A percentile compares a stretch with the other conserved stretches of the same genome.
Evolutionary conservation across 1,139 yeast genomes (phyloP).

Genomic region (Suhomyces panamericanus): DNA sequence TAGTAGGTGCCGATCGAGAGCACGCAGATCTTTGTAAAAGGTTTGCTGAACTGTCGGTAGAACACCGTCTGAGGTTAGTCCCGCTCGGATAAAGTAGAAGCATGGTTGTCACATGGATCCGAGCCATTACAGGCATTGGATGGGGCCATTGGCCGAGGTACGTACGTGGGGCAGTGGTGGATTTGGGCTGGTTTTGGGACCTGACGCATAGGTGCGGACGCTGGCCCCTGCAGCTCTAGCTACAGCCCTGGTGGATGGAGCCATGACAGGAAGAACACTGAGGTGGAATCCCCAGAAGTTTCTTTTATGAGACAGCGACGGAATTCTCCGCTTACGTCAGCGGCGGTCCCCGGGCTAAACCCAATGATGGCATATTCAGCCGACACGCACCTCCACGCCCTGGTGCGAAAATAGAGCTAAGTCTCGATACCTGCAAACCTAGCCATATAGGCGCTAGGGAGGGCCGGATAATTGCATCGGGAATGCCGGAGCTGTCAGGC

Average conservation of each 20-base stretch:
- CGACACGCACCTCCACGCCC: not conserved
- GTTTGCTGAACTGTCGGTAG: conserved; percentile 43
- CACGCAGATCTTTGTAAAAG: conserved; percentile 40
- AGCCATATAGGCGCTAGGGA: not conserved
- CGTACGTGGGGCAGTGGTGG: conserved; percentile 6
- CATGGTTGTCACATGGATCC: not conserved
- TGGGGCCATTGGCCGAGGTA: not conserved
- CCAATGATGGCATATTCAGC: not conserved
- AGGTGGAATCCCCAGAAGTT: not conserved
- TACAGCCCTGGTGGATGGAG: not conserved
- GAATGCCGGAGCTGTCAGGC: conserved; percentile 2
- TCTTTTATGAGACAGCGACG: not conserved
- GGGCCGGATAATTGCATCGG: conserved; percentile 1
- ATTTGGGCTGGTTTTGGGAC: not conserved
- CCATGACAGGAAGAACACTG: not conserved
- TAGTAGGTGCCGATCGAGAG: conserved; percentile 45
- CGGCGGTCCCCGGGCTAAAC: not conserved
- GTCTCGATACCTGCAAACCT: not conserved
- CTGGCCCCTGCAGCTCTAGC: not conserved
- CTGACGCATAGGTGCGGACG: not conserved
- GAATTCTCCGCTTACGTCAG: conserved; percentile 1
- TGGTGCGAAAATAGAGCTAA: not conserved
- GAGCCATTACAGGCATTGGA: not conserved
- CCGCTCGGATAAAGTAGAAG: not conserved
- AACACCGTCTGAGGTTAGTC: conserved; percentile 23